Evolutionary conservation across 1,139 yeast genomes (phyloP).

Genomic region (Spencermartinsiella ligniputridi): DNA sequence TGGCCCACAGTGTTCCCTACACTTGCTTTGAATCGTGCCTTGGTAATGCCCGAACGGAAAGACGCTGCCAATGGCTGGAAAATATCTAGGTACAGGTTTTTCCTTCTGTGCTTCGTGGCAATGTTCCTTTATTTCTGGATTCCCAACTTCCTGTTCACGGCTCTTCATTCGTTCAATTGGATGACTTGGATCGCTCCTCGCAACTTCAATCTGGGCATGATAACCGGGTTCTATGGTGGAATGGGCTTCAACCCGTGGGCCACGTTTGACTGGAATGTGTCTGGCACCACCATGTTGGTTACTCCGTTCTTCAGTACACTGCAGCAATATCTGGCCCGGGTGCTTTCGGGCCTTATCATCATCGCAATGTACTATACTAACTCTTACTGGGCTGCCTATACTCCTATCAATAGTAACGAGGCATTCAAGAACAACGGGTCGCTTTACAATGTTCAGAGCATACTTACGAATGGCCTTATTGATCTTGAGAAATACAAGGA

Average conservation of each 20-base stretch:
- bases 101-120: constrained; percentile 35
- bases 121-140: constrained; percentile 55
- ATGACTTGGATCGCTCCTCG: constrained; percentile 57
- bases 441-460: constrained; percentile 37
- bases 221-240: constrained; percentile 52
- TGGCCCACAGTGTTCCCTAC: constrained; percentile 58
- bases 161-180: constrained; percentile 54
- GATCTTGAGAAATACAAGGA: constrained; percentile 26
- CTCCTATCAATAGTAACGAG: constrained; percentile 48
- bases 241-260: constrained; percentile 52
- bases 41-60: constrained; percentile 36
- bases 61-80: constrained; percentile 46
- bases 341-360: constrained; percentile 38
- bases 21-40: constrained; percentile 53
- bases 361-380: constrained; percentile 47
- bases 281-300: constrained; percentile 29
- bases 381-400: constrained; percentile 45
- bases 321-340: constrained; percentile 40
- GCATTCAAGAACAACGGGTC: constrained; percentile 46
- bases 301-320: too few species aligned
- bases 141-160: constrained; percentile 48
- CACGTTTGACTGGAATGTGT: constrained; percentile 49
- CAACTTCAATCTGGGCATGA: constrained; percentile 49
- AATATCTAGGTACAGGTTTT: constrained; percentile 43
- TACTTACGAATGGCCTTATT: constrained; percentile 37